phyloP scores from a whole-genome alignment of 306 rosid genomes.

The Sophora flavescens region DNA sequence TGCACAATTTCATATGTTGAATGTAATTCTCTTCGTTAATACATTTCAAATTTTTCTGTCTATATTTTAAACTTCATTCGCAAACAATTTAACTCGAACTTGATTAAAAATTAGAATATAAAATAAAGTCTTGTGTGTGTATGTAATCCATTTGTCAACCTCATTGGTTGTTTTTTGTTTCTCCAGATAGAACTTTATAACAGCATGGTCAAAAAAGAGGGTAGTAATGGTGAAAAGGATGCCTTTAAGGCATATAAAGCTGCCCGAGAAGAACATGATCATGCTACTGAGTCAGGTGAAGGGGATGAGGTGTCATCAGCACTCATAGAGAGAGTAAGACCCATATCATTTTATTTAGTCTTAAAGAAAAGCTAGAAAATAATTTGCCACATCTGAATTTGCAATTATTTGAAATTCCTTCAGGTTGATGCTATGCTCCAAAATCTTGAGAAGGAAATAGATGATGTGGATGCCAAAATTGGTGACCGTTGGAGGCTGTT shows the following conservation, averaged over 20 bases:
- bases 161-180: conserved; percentile 36
- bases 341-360: conserved; percentile 27
- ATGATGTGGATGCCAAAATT: conserved; percentile 93
- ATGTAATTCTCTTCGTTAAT: neutral
- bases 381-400: conserved; percentile 26
- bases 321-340: conserved; percentile 76
- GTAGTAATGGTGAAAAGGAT: conserved; percentile 69
- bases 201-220: conserved; percentile 83
- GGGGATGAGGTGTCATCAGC: conserved; percentile 83
- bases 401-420: conserved; percentile 38
- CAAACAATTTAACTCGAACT: neutral
- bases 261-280: conserved; percentile 75
- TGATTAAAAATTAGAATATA: neutral
- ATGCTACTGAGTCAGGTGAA: conserved; percentile 55
- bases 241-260: conserved; percentile 89
- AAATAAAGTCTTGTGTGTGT: neutral
- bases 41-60: neutral
- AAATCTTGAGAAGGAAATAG: conserved; percentile 95
- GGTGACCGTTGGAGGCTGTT: conserved; percentile 87
- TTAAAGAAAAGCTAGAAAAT: conserved; percentile 10
- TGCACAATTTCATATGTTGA: neutral
- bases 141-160: conserved; percentile 30
- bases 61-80: neutral
- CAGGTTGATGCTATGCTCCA: conserved; percentile 98
- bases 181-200: conserved; percentile 91